Base-by-base conservation (phyloP, 2,329 filamentous ascomycete genomes). In the Calonectria hongkongensis region DNA sequence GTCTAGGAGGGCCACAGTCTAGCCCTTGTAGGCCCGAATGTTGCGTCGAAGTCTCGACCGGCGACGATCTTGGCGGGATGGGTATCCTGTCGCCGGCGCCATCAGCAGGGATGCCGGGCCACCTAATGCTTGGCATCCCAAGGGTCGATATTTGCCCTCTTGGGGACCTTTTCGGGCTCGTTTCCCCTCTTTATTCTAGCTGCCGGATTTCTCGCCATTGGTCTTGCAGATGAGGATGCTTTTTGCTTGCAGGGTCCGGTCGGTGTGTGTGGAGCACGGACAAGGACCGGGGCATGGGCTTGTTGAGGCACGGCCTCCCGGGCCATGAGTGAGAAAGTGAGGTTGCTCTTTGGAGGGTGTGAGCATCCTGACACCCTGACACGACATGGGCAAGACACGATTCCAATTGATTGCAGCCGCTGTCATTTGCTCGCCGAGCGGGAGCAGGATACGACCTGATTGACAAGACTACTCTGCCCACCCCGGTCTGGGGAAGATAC, bases 181-280 rank as follows among this genome's bases (percentile, higher is more conserved):
- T 43, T 51, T 66, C 60, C 67, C 50, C 74, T 66, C 51, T 25
- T 73, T 47, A 54, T 47, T 63, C 67, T 58, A 76, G 76, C 51
- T 58, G 63, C 65, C 66, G 63, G 63, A 58, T 39, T 48, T 27
- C n/a, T 73, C 72, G 74, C 75, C 43, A 78, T 76, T 72, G 72
- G 75, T 63, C 78, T 71, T 60, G 70, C 27, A 25, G 25, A 10
- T 47, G 71, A 70, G 50, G 36, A 67, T 66, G 15, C 43, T 47
- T 51, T 56, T 33, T 39, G 60, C 60, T 51, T 45, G 60, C 50
- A 41, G 39, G 58, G 16, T 28, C 58, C 39, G 58, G 50, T 68
- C 21, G 30, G 63, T 36, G 68, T 71, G 68, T 66, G 68, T 66
- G 68, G 63, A 66, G 63, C 64, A 41, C 21, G 21, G 41, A 21